Conservation (phyloP, 345 rosid species). For the Kernera saxatilis region DNA sequence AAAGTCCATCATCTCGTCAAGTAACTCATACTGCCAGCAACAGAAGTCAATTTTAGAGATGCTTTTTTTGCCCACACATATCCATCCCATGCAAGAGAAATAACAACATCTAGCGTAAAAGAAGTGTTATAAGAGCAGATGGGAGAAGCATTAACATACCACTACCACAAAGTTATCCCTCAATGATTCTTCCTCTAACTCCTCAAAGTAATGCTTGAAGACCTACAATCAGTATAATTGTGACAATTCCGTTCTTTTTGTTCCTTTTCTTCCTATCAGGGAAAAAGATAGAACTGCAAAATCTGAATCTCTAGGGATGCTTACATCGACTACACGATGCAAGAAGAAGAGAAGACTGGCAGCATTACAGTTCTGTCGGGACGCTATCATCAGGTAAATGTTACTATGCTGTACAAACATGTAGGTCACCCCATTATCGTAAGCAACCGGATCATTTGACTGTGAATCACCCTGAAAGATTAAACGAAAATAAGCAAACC, state of each 20-base stretch:
- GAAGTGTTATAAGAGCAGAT: background rate
- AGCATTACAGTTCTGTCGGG: conserved; percentile 96
- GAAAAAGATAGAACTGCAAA: background rate
- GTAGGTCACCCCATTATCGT: conserved; percentile 88
- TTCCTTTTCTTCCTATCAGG: background rate
- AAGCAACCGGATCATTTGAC: conserved; percentile 96
- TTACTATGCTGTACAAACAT: conserved; percentile 94
- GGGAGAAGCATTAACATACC: conserved; percentile 46
- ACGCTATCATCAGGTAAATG: conserved; percentile 81
- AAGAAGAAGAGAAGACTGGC: conserved; percentile 87
- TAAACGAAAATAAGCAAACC: background rate
- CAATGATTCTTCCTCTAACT: conserved; percentile 92
- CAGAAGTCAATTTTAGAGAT: background rate
- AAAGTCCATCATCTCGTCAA: conserved; percentile 88
- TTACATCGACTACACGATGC: conserved; percentile 91
- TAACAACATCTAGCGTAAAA: background rate
- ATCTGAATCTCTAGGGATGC: conserved; percentile 9
- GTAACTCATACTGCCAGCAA: conserved; percentile 70
- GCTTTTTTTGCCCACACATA: background rate
- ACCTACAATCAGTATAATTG: conserved; percentile 33
- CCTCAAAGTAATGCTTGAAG: conserved; percentile 96
- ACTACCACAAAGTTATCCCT: conserved; percentile 98
- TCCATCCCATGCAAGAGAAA: background rate
- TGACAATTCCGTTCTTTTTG: background rate
- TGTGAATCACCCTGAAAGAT: conserved; percentile 82